Evolutionary conservation across 176 grass and related monocot genomes (phyloP), one percentile per base, ranked within the genome.

Genomic region (Zea mays): DNA sequence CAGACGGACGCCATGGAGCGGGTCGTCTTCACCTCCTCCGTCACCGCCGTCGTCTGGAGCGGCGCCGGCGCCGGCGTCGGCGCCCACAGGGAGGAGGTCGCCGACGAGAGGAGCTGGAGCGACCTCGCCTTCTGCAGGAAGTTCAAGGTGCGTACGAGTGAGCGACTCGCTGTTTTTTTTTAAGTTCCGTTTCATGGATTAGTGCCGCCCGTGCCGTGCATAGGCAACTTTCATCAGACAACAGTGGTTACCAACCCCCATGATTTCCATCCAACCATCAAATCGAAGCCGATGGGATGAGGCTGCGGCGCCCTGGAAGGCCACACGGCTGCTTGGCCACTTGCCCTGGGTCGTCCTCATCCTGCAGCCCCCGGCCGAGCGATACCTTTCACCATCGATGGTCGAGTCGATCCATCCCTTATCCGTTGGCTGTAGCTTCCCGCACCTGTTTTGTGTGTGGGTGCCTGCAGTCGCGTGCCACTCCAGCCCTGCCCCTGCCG

Each of bases 1-100:
- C 92, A 90, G 70, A 76, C 85, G 71, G 90, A 85, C 15, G 85
- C 81, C 38, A 87, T 99, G 35, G 90, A 99, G 79, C 17, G 92
- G 72, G 90, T 93, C 1, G 96, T 99, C 56, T 99, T 99, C 87
- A 94, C 92, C 2, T 99, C 96, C 16, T 99, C 96, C 52, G 87
- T 93, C 63, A 99, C 96, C 7, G 96, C 96, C 39, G 85, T 89
- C 67, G 85, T 99, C 8, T 99, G 96, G 96, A 76, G 67, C 52
- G 83, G 86, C 46, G 63, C 42, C 73, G 50, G 27, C 46, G 63
- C 42, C 73, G 50, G 27, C 46, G 63, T 37, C 73, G 50, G 64
- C 34, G 65, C 76, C 40, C 6, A 38, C 62, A 35, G 75, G n/a
- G 72, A 86, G 6, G 46, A 52, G 60, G 45, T 21, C 63, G 48